Percentiles rank a stretch among this genome's conserved stretches.
phyloP scores from a whole-genome alignment of 768 basidiomycete species.

The Boletus fagicola region DNA sequence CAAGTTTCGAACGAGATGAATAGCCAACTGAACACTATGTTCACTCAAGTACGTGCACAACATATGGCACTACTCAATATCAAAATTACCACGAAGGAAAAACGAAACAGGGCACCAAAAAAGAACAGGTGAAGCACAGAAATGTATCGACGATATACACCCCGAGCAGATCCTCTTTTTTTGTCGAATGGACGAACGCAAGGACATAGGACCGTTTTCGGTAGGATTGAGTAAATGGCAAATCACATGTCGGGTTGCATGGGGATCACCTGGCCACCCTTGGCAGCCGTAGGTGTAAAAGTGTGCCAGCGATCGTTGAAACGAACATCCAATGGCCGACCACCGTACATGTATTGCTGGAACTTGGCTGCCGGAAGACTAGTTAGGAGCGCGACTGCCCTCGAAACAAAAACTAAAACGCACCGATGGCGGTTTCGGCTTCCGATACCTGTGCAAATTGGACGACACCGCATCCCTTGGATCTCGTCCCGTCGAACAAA shows the following conservation, averaged over 20 bases:
- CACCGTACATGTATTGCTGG: conserved; percentile 93
- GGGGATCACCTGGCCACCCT: conserved; percentile 72
- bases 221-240: neutral
- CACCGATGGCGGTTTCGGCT: conserved; percentile 92
- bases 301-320: conserved; percentile 97
- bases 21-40: neutral
- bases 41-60: conserved; percentile 5
- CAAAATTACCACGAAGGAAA: neutral
- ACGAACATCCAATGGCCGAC: conserved; percentile 83
- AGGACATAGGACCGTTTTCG: neutral
- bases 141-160: neutral
- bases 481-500: conserved; percentile 86
- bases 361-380: conserved; percentile 66
- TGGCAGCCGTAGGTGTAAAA: conserved; percentile 84
- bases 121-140: neutral
- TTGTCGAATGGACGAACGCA: neutral
- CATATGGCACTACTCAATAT: conserved; percentile 2
- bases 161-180: neutral
- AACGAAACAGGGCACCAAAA: neutral
- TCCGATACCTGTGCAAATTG: conserved; percentile 86
- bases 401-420: conserved; percentile 16
- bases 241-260: conserved; percentile 55
- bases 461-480: conserved; percentile 94
- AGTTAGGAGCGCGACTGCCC: neutral
- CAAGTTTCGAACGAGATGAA: neutral